Evolutionary conservation across 75 land plant species (phyloP).

Genomic region (Adiantum capillusveneris): DNA sequence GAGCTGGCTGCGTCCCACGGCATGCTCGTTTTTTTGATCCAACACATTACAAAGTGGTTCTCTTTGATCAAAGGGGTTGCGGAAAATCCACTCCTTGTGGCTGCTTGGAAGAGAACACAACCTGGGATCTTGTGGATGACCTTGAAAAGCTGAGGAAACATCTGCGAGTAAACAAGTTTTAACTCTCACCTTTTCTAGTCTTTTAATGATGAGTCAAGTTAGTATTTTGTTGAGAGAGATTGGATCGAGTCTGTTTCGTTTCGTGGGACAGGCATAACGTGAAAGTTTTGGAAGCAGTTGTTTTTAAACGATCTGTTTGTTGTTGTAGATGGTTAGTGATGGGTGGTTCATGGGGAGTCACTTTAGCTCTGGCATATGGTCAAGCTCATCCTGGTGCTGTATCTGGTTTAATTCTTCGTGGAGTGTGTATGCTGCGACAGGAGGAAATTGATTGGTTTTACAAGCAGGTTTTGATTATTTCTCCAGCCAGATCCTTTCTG

Average conservation of each 20-base stretch:
- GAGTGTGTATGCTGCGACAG: conserved; percentile 85
- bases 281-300: too few species aligned
- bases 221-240: not conserved
- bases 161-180: conserved; percentile 80
- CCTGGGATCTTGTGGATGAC: conserved; percentile 89
- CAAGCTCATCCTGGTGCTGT: conserved; percentile 81
- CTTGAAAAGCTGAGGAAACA: conserved; percentile 89
- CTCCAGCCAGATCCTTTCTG: not conserved
- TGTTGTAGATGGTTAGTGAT: conserved; percentile 52
- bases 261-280: too few species aligned
- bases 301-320: not conserved
- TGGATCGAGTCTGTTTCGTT: too few species aligned
- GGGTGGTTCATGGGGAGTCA: conserved; percentile 99
- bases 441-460: conserved; percentile 99
- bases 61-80: conserved; percentile 96
- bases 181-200: conserved; percentile 22
- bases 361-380: conserved; percentile 83
- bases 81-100: conserved; percentile 92
- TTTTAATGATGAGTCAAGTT: conserved; percentile 1
- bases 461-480: conserved; percentile 50
- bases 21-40: conserved; percentile 92
- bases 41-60: conserved; percentile 63
- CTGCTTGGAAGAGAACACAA: conserved; percentile 87
- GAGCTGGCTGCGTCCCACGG: conserved; percentile 70
- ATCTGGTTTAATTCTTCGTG: conserved; percentile 81